These are phyloP conservation scores for Clarireedia homoeocarpa DNA, from an alignment of 2,329 filamentous ascomycete species.

Conservation along the genomic window DNA sequence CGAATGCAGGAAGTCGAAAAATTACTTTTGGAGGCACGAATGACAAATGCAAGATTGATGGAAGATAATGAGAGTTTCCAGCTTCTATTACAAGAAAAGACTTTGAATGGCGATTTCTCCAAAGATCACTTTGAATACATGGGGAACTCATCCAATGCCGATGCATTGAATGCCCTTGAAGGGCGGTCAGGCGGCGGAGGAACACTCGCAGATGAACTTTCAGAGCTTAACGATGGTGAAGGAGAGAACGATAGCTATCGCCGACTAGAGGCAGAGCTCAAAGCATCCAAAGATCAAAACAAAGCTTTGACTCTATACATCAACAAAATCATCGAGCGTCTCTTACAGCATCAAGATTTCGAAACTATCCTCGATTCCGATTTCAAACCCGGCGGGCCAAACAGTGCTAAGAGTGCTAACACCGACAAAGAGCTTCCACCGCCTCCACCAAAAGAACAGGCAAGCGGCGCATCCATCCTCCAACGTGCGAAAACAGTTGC, in stretches of 20 bases:
- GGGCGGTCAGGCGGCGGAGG: constrained; percentile 45
- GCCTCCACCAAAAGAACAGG: constrained; percentile 46
- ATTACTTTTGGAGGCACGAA: constrained; percentile 80
- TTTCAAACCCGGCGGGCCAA: constrained; percentile 35
- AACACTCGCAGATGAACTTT: constrained; percentile 82
- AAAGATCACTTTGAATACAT: constrained; percentile 58
- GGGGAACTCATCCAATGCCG: constrained; percentile 55
- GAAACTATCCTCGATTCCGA: constrained; percentile 82
- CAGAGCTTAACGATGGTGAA: constrained; percentile 48
- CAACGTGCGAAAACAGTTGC: constrained; percentile 56
- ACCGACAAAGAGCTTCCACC: constrained; percentile 78
- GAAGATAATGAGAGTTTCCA: constrained; percentile 99
- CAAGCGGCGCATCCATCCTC: constrained; percentile 41
- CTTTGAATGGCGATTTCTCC: constrained; percentile 85
- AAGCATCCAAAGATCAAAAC: constrained; percentile 82
- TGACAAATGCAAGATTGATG: constrained; percentile 93
- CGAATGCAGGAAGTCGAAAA: constrained; percentile 85
- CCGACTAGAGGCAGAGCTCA: constrained; percentile 70
- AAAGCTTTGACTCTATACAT: constrained; percentile 96
- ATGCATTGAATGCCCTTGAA: constrained; percentile 57
- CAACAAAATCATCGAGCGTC: constrained; percentile 95
- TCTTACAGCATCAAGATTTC: constrained; percentile 90
- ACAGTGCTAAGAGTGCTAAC: constrained; percentile 13
- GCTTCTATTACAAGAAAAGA: constrained; percentile 87
- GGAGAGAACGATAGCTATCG: constrained; percentile 54